These are phyloP conservation scores for Zarea fungicola DNA, from an alignment of 2,329 filamentous ascomycete species.

Conservation along the genomic window DNA sequence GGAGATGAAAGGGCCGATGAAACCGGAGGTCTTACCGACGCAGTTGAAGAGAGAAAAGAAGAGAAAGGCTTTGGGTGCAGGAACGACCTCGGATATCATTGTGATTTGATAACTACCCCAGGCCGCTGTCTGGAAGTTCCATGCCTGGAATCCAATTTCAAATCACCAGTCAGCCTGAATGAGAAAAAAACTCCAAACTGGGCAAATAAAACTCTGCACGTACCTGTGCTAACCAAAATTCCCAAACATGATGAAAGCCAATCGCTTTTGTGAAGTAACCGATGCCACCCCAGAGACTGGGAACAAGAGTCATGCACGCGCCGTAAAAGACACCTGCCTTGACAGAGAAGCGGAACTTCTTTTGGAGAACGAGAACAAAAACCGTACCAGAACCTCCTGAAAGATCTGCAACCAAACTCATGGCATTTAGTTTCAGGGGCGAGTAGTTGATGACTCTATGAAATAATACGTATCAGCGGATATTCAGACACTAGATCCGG, in stretches of 20 bases:
- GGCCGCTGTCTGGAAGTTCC: conserved; percentile 16
- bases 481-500: no score
- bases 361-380: conserved; percentile 17
- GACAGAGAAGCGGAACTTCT: conserved; percentile 18
- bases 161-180: no score
- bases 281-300: conserved; percentile 18
- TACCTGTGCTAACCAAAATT: conserved; percentile 16
- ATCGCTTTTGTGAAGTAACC: conserved; percentile 17
- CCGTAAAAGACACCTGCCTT: conserved; percentile 20
- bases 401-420: conserved; percentile 17
- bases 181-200: no score
- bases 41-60: conserved; percentile 21
- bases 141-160: no score
- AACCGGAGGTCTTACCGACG: conserved; percentile 21
- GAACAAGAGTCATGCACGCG: conserved; percentile 19
- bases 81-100: conserved; percentile 22
- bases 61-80: conserved; percentile 19
- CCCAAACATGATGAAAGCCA: conserved; percentile 18
- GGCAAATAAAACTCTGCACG: no score
- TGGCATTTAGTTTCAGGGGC: conserved; percentile 17
- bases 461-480: no score
- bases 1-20: conserved; percentile 21
- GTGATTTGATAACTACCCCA: conserved; percentile 19
- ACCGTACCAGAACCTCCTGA: conserved; percentile 17
- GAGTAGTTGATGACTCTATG: conserved; percentile 18